These are phyloP conservation scores for Coriaria nepalensis DNA, from an alignment of 306 rosid genomes.

Conservation along the genomic window DNA sequence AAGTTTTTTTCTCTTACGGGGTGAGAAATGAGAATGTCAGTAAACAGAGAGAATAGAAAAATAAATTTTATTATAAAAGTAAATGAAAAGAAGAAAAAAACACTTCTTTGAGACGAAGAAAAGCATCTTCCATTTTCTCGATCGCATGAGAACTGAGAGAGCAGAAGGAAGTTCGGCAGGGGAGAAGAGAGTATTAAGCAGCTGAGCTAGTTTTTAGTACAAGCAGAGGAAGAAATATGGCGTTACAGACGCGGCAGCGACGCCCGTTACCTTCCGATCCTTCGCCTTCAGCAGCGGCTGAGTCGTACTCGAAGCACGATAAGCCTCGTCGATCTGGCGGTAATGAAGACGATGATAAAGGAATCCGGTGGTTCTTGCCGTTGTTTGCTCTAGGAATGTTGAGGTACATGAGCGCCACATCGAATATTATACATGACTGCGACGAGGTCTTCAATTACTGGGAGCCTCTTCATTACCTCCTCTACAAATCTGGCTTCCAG, in stretches of 20 bases:
- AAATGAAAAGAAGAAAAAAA: no score
- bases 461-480: conserved; percentile 97
- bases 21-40: no score
- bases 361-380: conserved; percentile 57
- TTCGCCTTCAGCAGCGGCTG: conserved; percentile 20
- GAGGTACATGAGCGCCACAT: conserved; percentile 82
- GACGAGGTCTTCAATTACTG: conserved; percentile 97
- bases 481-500: conserved; percentile 87
- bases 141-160: no score
- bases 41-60: no score
- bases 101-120: no score
- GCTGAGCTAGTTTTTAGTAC: not conserved
- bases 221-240: conserved; percentile 17
- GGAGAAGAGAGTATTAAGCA: not conserved
- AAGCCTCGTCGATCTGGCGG: conserved; percentile 33
- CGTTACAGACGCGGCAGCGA: conserved; percentile 46
- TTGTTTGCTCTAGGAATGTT: conserved; percentile 48
- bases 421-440: conserved; percentile 90
- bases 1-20: no score
- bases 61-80: no score
- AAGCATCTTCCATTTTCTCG: no score
- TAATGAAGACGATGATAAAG: conserved; percentile 23
- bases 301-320: conserved; percentile 46
- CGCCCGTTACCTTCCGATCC: conserved; percentile 44
- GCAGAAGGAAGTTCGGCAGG: conserved; percentile 1